These are phyloP conservation scores for Alternaria arbusti DNA, from an alignment of 2,329 filamentous ascomycete species.

Conservation along the genomic window DNA sequence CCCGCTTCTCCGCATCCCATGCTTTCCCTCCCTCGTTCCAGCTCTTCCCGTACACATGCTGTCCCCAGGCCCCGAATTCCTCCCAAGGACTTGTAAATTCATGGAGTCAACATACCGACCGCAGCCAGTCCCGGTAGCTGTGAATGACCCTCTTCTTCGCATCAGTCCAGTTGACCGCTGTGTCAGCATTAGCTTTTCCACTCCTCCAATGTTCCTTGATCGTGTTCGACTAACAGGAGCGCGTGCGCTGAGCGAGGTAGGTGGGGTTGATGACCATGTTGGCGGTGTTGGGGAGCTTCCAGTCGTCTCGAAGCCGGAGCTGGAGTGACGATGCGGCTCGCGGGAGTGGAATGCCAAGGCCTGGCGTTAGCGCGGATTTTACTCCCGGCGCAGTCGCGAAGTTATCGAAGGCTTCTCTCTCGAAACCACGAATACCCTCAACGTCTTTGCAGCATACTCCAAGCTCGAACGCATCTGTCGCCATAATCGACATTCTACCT, in stretches of 20 bases:
- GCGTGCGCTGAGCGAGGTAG: conserved; percentile 72
- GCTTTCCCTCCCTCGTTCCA: background rate
- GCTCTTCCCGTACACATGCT: background rate
- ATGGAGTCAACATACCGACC: conserved; percentile 73
- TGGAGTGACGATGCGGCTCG: conserved; percentile 42
- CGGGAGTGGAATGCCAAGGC: conserved; percentile 37
- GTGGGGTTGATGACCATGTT: conserved; percentile 84
- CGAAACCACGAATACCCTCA: background rate
- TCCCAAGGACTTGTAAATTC: too few relatives aligned
- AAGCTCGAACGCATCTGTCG: background rate
- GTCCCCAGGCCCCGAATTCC: background rate
- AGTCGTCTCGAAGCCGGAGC: conserved; percentile 21
- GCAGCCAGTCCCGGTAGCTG: conserved; percentile 94
- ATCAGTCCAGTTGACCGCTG: conserved; percentile 88
- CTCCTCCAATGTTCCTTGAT: conserved; percentile 18
- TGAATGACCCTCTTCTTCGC: conserved; percentile 85
- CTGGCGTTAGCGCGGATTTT: conserved; percentile 31
- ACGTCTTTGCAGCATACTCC: background rate
- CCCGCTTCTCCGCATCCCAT: background rate
- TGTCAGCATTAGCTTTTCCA: conserved; percentile 25
- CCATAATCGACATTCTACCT: background rate
- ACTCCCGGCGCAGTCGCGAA: conserved; percentile 24
- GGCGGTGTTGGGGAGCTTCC: conserved; percentile 50
- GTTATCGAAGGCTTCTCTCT: conserved; percentile 16
- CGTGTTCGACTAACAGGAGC: conserved; percentile 53